Percentiles rank a stretch among this genome's conserved stretches.
These are phyloP conservation scores for Avena sativa DNA, from an alignment of 176 grass and related monocot species.

Conservation along the genomic window DNA sequence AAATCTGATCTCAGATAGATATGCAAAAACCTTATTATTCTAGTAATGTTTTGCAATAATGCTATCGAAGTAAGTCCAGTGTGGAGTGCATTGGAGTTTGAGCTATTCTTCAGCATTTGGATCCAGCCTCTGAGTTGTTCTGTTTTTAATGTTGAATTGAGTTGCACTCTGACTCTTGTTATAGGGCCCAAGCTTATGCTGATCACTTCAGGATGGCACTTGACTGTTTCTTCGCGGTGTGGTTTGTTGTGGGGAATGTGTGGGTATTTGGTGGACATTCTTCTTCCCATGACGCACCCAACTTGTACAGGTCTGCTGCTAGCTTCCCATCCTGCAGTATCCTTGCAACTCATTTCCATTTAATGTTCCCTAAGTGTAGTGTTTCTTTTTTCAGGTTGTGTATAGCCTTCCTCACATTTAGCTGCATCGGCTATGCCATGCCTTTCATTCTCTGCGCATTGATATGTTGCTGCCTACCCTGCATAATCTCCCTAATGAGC, in stretches of 20 bases:
- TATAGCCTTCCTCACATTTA: constrained; percentile 97
- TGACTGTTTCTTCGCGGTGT: constrained; percentile 95
- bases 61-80: neutral
- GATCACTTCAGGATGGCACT: constrained; percentile 97
- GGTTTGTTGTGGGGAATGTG: constrained; percentile 99
- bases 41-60: neutral
- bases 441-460: constrained; percentile 90
- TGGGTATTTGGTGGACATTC: constrained; percentile 93
- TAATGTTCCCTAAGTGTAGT: constrained; percentile 42
- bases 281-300: constrained; percentile 76
- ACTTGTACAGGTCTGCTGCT: constrained; percentile 79
- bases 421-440: constrained; percentile 95
- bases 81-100: neutral
- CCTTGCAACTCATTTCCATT: constrained; percentile 28
- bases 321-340: constrained; percentile 20
- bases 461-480: constrained; percentile 97
- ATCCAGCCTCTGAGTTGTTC: constrained; percentile 16
- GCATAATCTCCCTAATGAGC: constrained; percentile 83
- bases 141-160: neutral
- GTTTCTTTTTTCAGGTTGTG: constrained; percentile 78
- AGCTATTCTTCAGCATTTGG: constrained; percentile 8
- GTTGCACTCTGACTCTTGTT: constrained; percentile 30
- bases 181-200: constrained; percentile 69
- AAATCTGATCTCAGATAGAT: constrained; percentile 18
- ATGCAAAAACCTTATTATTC: constrained; percentile 12